Evolutionary conservation across 2,329 filamentous ascomycete species (phyloP).

Genomic region (Xylaria sp.): DNA sequence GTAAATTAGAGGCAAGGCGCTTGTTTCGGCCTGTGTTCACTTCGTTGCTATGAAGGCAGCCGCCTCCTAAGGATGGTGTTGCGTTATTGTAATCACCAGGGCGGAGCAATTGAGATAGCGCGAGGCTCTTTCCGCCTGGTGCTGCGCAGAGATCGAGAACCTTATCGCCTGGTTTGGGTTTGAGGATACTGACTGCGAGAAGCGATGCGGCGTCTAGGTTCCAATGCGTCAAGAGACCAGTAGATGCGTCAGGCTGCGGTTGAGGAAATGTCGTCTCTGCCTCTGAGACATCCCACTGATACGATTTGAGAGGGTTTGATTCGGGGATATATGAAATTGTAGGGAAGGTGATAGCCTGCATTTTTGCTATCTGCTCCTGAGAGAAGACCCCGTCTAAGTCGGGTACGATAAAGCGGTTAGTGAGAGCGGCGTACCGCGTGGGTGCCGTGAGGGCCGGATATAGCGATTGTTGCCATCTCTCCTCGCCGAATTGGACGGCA

Average conservation of each 20-base stretch:
- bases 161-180: conserved; percentile 43
- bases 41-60: conserved; percentile 47
- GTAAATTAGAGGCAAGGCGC: conserved; percentile 39
- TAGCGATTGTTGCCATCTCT: conserved; percentile 37
- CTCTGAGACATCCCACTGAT: conserved; percentile 28
- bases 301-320: conserved; percentile 20
- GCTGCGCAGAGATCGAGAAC: conserved; percentile 49
- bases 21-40: conserved; percentile 41
- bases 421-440: conserved; percentile 39
- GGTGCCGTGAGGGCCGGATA: conserved; percentile 35
- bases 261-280: conserved; percentile 34
- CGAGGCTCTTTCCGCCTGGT: conserved; percentile 33
- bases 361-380: conserved; percentile 21
- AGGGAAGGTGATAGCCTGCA: conserved; percentile 30
- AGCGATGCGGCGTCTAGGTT: conserved; percentile 41
- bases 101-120: conserved; percentile 35
- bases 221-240: conserved; percentile 38
- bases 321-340: background rate
- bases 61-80: conserved; percentile 32
- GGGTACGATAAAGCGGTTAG: conserved; percentile 32
- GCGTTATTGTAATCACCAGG: conserved; percentile 22
- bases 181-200: conserved; percentile 41
- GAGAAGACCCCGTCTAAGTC: conserved; percentile 27
- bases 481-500: conserved; percentile 32
- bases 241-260: conserved; percentile 30